Evolutionary conservation across 208 protist species (phyloP).

Genomic region (Wallacemonas rigidus): DNA sequence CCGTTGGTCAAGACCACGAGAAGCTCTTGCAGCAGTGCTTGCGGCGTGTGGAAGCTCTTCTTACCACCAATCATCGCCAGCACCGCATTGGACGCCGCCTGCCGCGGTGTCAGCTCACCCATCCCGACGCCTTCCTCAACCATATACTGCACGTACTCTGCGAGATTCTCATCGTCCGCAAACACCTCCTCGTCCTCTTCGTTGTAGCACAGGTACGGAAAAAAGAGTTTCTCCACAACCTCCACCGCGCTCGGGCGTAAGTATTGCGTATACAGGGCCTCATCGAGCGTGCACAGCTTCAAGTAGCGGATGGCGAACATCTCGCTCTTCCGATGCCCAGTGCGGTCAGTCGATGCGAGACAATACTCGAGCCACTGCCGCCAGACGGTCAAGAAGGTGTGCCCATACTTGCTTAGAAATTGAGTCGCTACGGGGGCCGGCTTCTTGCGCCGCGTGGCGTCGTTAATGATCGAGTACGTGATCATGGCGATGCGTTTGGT

Average conservation of each 20-base stretch:
- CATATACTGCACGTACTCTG: constrained; percentile 86
- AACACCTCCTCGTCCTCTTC: constrained; percentile 84
- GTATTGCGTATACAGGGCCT: constrained; percentile 61
- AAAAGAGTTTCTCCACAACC: constrained; percentile 76
- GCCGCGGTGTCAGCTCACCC: constrained; percentile 67
- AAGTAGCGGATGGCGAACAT: constrained; percentile 84
- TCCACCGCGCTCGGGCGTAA: constrained; percentile 64
- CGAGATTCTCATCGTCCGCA: constrained; percentile 64
- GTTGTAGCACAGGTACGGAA: constrained; percentile 80
- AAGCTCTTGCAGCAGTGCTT: constrained; percentile 64
- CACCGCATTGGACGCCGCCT: constrained; percentile 81
- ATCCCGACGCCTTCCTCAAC: constrained; percentile 75
- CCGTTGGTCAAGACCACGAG: constrained; percentile 58
- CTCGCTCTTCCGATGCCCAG: constrained; percentile 67
- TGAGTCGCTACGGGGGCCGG: constrained; percentile 67
- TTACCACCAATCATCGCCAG: constrained; percentile 68
- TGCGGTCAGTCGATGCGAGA: constrained; percentile 36
- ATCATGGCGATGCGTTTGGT: constrained; percentile 85
- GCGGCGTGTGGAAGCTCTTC: constrained; percentile 77
- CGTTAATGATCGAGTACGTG: constrained; percentile 70
- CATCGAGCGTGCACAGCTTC: constrained; percentile 73
- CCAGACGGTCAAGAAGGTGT: constrained; percentile 70
- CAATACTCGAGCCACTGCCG: constrained; percentile 73
- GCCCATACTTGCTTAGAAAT: constrained; percentile 42
- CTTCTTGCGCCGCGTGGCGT: constrained; percentile 74